Evolutionary conservation across 2,329 filamentous ascomycete species (phyloP).

Genomic region (Coniochaeta ligniaria): DNA sequence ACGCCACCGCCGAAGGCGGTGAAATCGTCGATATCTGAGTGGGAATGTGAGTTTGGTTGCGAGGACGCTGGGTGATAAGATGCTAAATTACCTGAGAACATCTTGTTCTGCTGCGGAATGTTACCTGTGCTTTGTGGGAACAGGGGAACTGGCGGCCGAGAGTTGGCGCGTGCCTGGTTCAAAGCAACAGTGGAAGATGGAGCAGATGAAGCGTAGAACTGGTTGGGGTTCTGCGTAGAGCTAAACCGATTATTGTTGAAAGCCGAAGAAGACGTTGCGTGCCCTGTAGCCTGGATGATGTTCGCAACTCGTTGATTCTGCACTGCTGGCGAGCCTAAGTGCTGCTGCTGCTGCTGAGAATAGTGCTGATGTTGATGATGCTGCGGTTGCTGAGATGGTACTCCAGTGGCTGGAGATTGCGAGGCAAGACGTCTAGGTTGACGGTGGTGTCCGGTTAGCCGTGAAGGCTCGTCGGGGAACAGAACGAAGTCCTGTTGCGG

Average conservation of each 20-base stretch:
- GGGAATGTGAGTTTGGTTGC: constrained; percentile 22
- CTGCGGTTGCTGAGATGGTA: constrained; percentile 37
- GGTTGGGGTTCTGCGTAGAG: constrained; percentile 38
- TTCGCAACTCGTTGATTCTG: constrained; percentile 54
- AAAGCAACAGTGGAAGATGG: constrained; percentile 52
- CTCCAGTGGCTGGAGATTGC: constrained; percentile 29
- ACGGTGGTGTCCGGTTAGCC: constrained; percentile 12
- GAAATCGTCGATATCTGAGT: constrained; percentile 51
- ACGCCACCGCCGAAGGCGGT: constrained; percentile 46
- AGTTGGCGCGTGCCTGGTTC: constrained; percentile 43
- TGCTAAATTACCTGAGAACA: constrained; percentile 43
- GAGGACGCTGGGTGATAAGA: constrained; percentile 10
- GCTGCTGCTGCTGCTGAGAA: constrained; percentile 14
- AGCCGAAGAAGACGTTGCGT: constrained; percentile 44
- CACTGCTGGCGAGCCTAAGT: constrained; percentile 33
- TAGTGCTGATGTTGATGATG: constrained; percentile 37
- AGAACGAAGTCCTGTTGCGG: constrained; percentile 71
- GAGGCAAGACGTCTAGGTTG: constrained; percentile 34
- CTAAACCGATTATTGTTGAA: constrained; percentile 50
- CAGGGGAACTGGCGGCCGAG: constrained; percentile 64
- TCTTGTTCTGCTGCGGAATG: constrained; percentile 46
- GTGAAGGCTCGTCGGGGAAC: constrained; percentile 34
- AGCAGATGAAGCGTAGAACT: constrained; percentile 63
- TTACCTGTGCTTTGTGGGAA: constrained; percentile 56
- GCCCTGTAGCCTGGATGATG: constrained; percentile 51